Base-by-base conservation (phyloP, 176 grass and related monocot genomes). In the Alloteropsis semialata region DNA sequence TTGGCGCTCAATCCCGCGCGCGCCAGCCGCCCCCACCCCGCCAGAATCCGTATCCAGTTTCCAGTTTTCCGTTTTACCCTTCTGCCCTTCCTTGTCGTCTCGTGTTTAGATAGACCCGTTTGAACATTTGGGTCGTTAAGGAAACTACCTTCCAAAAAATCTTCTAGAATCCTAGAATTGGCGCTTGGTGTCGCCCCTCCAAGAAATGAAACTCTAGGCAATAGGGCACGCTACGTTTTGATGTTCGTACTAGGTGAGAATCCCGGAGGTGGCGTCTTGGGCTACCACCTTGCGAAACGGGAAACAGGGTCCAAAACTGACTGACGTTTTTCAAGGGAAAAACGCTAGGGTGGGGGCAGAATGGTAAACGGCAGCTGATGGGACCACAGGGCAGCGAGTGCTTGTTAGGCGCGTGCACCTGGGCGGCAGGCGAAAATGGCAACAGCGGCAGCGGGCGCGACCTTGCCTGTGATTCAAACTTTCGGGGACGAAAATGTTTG, bases 401-500 rank as follows among this genome's bases (percentile, higher is more conserved):
- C 17, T 5, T 5, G 74, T 3, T 28, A 36, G 1, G 8, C 32
- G 33, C 33, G 34, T n/a, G 74, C 18, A 32, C 36, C 65, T 42
- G 68, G 24, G 84, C 58, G 70, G 60, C 70, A 76, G 42, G 38
- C 27, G 18, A 81, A 86, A 86, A 74, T 65, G 17, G 64, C 55
- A 27, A 16, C 38, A 24, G 18, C 54, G 6, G 14, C 55, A 6
- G 3, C 29, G 21, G 21, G 56, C 41, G 55, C 56, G 81, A 22
- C 43, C 41, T 51, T 14, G 19, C 3, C 21, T 11, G 14, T 39
- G 63, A 10, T 84, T 84, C 70, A 41, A 84, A 74, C n/a, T 3
- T 75, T 85, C 17, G 53, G 63, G 38, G 51, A 61, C 24, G 30
- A 15, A 68, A 65, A 65, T 45, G 61, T 85, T 34, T 14, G 65